These are phyloP conservation scores for Neurospora sublineolata DNA, from an alignment of 495 filamentous ascomycete genomes.

Conservation along the genomic window DNA sequence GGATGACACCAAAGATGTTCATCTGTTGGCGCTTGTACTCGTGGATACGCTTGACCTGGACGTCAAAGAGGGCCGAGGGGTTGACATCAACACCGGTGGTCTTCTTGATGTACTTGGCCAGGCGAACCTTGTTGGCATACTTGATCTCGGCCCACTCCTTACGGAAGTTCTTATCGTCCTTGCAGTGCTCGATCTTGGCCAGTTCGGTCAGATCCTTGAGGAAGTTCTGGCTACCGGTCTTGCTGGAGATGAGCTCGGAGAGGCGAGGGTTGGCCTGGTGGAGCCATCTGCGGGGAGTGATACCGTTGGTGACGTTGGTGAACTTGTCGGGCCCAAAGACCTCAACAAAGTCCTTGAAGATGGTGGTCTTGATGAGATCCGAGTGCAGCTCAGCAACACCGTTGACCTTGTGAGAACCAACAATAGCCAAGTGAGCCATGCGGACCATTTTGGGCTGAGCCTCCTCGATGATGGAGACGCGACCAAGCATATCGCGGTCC, in stretches of 20 bases:
- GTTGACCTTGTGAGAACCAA: conserved; percentile 98
- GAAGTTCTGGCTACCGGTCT: conserved; percentile 70
- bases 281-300: conserved; percentile 90
- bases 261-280: conserved; percentile 93
- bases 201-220: conserved; percentile 78
- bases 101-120: conserved; percentile 81
- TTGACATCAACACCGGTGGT: conserved; percentile 71
- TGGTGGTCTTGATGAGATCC: conserved; percentile 92
- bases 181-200: conserved; percentile 66
- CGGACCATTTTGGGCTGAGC: conserved; percentile 95
- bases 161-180: conserved; percentile 79
- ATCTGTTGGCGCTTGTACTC: conserved; percentile 99
- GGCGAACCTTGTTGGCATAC: conserved; percentile 53
- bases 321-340: conserved; percentile 95
- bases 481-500: conserved; percentile 68
- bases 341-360: conserved; percentile 95
- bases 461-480: conserved; percentile 95
- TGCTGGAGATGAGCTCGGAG: conserved; percentile 83
- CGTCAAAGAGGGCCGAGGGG: conserved; percentile 81
- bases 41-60: conserved; percentile 98
- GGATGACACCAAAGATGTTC: conserved; percentile 97
- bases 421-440: conserved; percentile 90
- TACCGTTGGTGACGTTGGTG: conserved; percentile 95
- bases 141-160: conserved; percentile 90
- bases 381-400: conserved; percentile 96